Evolutionary conservation across 345 rosid genomes (phyloP).

Genomic region (Populus ilicifolia): DNA sequence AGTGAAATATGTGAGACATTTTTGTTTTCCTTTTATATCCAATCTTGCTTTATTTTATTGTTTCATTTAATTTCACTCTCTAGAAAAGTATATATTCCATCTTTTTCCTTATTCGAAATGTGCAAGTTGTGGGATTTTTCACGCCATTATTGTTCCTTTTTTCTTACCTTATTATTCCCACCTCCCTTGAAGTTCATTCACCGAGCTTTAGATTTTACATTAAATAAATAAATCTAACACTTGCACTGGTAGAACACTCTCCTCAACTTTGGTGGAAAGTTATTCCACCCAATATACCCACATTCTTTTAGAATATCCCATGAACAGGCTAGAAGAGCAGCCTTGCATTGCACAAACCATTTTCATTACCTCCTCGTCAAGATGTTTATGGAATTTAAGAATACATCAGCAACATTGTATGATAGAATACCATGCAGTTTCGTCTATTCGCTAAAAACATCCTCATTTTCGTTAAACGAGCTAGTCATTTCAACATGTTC

Average conservation of each 20-base stretch:
- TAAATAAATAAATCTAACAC: background rate
- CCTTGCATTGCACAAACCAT: background rate
- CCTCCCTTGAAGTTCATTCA: background rate
- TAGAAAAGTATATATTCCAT: constrained; percentile 15
- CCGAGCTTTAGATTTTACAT: background rate
- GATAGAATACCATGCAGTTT: background rate
- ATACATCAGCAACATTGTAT: background rate
- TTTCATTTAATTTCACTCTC: background rate
- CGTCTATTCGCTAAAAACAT: too few relatives aligned
- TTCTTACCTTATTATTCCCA: constrained; percentile 10
- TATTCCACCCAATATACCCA: background rate
- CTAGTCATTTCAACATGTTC: too few relatives aligned
- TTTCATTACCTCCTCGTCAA: background rate
- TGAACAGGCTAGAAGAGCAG: background rate
- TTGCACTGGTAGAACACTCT: background rate
- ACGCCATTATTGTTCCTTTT: constrained; percentile 11
- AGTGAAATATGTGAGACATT: background rate
- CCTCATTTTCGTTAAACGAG: too few relatives aligned
- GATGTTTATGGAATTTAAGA: background rate
- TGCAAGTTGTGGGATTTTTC: constrained; percentile 15
- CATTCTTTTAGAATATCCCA: background rate
- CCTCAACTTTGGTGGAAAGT: background rate
- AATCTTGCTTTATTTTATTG: background rate
- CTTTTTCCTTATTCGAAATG: constrained; percentile 11
- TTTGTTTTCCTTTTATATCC: background rate